Evolutionary conservation across 75 land plant species (phyloP).

Genomic region (Cryptomeria japonica): DNA sequence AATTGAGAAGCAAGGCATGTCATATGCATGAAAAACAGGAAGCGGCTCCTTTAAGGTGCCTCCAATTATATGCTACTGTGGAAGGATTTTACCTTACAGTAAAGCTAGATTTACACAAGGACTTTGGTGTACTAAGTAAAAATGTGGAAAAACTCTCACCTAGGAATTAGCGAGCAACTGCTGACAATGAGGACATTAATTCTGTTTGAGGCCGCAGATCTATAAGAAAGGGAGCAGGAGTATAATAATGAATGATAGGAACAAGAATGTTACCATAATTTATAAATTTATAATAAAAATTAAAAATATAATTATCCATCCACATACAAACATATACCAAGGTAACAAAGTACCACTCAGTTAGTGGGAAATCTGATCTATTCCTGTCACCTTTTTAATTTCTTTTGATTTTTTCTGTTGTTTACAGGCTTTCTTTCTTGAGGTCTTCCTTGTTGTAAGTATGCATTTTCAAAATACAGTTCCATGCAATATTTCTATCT

Average conservation of each 20-base stretch:
- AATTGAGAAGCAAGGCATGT: not conserved
- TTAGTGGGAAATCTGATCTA: not conserved
- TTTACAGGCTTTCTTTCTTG: not conserved
- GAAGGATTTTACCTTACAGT: not conserved
- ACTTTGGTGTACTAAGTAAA: not conserved
- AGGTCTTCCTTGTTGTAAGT: not conserved
- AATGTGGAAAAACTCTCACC: not conserved
- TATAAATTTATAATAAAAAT: not conserved
- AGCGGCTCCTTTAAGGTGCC: not conserved
- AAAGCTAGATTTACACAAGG: not conserved
- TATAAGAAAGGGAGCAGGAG: not conserved
- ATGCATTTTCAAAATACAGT: not conserved
- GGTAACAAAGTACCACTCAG: not conserved
- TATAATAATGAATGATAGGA: not conserved
- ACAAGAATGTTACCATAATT: not conserved
- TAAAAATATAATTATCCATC: not conserved
- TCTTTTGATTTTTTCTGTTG: not conserved
- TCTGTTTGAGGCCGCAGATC: slow-evolving; percentile 1
- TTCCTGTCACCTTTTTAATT: not conserved
- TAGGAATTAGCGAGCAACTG: not conserved
- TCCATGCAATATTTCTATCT: not conserved
- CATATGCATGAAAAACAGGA: not conserved
- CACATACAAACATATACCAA: not conserved
- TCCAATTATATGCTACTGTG: not conserved
- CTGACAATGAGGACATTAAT: slow-evolving; percentile 1